Evolutionary conservation across 768 basidiomycete genomes (phyloP), one percentile per base, ranked within the genome.

Genomic region (Collybia sordida): DNA sequence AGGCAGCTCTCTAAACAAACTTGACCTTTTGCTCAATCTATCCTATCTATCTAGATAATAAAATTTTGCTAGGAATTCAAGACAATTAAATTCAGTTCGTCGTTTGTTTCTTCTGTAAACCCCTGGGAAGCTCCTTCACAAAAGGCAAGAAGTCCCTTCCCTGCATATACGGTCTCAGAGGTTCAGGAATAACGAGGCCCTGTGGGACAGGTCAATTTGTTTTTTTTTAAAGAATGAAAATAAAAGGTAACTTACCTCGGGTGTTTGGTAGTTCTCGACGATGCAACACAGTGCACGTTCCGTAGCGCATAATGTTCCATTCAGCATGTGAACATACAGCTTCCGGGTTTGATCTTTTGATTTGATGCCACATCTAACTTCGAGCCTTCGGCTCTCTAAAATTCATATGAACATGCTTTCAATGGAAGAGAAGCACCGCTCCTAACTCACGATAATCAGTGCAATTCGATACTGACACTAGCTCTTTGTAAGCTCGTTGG

Each of bases 221-320:
- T 40, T 58, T 44, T 54, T 49, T 28, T 47, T 17, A 52, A 31
- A n/a, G 22, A n/a, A 15, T 27, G 28, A 48, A 49, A 53, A 22
- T 45, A 17, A 28, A 28, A 36, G 24, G 7, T 14, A 45, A 75
- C 86, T 49, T 60, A 96, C 95, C 43, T 97, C 93, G 0, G 89
- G 79, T 0, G 94, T 98, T 72, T 99, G 97, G 66, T 96, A 93
- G 69, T 98, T 98, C 73, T 99, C 97, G n/a, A 93, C 95, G 49
- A 99, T 61, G 69, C 97, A 98, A 70, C 96, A 98, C 17, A 98
- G 74, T 1, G 97, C 92, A 34, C 97, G 90, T 71, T 96, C 92
- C 1, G 97, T 98, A 1, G 97, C 97, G 59, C 94, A 97, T 39
- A 99, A 79, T 3, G 97, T 99, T 28, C 93, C 96, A 67, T 99